phyloP scores from a whole-genome alignment of 345 rosid species.

The Rubroshorea leprosula region DNA sequence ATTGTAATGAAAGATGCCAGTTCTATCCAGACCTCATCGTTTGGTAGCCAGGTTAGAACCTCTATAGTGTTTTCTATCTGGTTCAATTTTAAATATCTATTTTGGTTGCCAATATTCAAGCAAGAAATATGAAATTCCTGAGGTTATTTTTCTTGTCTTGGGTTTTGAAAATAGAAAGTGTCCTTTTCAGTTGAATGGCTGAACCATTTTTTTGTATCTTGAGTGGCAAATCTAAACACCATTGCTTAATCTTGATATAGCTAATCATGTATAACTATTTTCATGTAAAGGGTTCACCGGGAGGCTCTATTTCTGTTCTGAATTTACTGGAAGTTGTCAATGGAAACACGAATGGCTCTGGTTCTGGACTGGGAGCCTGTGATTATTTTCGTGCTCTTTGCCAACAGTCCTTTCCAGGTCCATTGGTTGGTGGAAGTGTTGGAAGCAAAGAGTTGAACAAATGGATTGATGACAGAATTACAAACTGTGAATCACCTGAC shows the following conservation, averaged over 20 bases:
- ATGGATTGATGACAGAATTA: constrained; percentile 91
- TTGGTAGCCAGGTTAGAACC: constrained; percentile 64
- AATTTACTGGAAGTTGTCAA: constrained; percentile 69
- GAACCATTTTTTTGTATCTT: background rate
- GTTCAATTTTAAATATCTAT: background rate
- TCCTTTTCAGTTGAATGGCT: background rate
- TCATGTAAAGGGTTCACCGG: constrained; percentile 48
- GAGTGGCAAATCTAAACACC: background rate
- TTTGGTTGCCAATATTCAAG: background rate
- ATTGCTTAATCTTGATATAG: background rate
- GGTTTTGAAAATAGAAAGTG: background rate
- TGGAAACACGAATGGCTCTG: constrained; percentile 35
- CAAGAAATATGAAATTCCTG: no score
- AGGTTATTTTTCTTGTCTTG: background rate
- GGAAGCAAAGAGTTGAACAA: constrained; percentile 85
- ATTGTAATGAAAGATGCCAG: constrained; percentile 60
- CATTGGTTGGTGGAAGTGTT: constrained; percentile 88
- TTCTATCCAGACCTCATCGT: constrained; percentile 47
- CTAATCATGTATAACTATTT: constrained; percentile 32
- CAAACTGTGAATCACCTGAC: constrained; percentile 48
- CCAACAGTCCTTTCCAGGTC: constrained; percentile 84
- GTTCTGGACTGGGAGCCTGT: constrained; percentile 33
- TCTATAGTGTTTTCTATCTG: background rate
- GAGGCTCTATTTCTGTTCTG: constrained; percentile 55
- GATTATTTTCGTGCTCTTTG: constrained; percentile 65